A percentile compares a stretch with the other conserved stretches of the same genome.
Evolutionary conservation across 495 filamentous ascomycete species (phyloP).

Genomic region (Aspergillus mulundensis): DNA sequence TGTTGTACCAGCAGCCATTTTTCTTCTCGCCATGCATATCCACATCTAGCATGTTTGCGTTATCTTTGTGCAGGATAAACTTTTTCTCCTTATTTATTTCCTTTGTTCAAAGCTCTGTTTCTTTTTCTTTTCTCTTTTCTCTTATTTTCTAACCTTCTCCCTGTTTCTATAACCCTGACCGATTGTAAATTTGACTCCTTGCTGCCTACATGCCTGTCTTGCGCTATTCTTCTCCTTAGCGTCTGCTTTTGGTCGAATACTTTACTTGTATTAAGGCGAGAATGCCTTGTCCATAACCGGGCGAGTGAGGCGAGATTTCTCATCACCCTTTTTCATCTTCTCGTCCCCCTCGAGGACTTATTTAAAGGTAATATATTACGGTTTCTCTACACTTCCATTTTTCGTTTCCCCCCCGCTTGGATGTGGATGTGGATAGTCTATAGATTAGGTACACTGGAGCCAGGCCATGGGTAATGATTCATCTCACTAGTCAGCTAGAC

Average conservation of each 20-base stretch:
- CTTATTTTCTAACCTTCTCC: constrained; percentile 26
- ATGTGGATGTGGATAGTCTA: background rate
- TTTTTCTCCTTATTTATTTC: constrained; percentile 21
- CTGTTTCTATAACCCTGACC: constrained; percentile 38
- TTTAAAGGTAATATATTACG: constrained; percentile 24
- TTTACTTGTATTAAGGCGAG: constrained; percentile 1
- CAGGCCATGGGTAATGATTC: background rate
- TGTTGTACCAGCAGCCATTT: constrained; percentile 25
- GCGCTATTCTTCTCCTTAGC: constrained; percentile 3
- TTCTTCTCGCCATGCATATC: constrained; percentile 21
- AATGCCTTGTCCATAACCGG: background rate
- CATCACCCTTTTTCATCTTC: constrained; percentile 5
- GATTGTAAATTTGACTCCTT: constrained; percentile 36
- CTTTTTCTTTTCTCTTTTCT: constrained; percentile 13
- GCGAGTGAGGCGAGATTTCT: background rate
- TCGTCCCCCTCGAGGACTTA: constrained; percentile 10
- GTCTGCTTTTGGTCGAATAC: constrained; percentile 6
- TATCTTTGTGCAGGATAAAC: constrained; percentile 29
- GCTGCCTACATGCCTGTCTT: constrained; percentile 2
- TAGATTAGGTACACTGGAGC: background rate
- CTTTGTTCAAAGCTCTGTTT: constrained; percentile 28
- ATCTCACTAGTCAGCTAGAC: background rate
- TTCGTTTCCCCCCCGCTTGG: background rate
- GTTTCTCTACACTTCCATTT: background rate
- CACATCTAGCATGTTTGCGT: constrained; percentile 33